phyloP scores from a whole-genome alignment of 768 basidiomycete species.

The Kwoniella pini region DNA sequence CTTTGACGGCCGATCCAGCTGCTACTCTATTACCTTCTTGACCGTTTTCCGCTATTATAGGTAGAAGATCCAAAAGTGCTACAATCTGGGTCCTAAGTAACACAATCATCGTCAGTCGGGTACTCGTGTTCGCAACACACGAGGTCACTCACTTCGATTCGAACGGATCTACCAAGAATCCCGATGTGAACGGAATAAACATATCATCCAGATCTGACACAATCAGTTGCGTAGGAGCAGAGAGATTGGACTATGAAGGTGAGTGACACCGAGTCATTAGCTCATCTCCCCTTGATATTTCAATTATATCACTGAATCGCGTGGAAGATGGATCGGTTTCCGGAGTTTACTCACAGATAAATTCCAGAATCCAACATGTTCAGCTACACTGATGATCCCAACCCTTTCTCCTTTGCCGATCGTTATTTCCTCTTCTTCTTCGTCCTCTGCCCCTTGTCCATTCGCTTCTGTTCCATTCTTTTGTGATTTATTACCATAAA shows the following conservation, averaged over 20 bases:
- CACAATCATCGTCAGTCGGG: not conserved
- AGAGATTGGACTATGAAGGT: constrained; percentile 26
- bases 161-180: constrained; percentile 73
- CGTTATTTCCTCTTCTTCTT: constrained; percentile 31
- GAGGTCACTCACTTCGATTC: constrained; percentile 65
- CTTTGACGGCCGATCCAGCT: constrained; percentile 74
- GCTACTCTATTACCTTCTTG: constrained; percentile 62
- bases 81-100: constrained; percentile 65
- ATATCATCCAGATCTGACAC: constrained; percentile 90
- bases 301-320: no score
- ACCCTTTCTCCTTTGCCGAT: constrained; percentile 55
- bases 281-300: no score
- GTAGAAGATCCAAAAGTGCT: constrained; percentile 66
- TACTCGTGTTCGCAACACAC: not conserved
- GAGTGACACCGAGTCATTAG: no score
- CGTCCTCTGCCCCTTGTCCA: constrained; percentile 38
- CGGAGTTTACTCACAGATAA: constrained; percentile 70
- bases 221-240: constrained; percentile 63
- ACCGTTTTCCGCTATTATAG: constrained; percentile 62
- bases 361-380: constrained; percentile 81
- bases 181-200: constrained; percentile 72
- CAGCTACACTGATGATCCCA: constrained; percentile 82
- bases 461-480: not conserved
- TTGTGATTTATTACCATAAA: constrained; percentile 63
- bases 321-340: no score